phyloP scores from a whole-genome alignment of 2,329 filamentous ascomycete genomes.

The Venturia oleaginea region DNA sequence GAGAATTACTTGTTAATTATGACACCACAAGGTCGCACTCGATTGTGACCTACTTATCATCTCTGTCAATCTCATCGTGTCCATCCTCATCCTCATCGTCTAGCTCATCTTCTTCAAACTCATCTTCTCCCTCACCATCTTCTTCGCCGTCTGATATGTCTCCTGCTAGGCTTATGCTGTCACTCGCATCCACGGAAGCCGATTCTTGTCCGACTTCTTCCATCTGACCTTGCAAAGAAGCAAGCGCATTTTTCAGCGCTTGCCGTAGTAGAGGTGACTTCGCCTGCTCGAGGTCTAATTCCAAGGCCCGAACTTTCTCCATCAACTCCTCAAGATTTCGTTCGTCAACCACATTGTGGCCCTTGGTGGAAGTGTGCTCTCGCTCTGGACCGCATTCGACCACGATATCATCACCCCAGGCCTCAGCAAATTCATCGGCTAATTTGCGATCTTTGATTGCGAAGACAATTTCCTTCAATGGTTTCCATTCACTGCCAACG shows the following conservation, averaged over 20 bases:
- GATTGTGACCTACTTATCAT: not conserved
- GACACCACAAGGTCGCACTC: not conserved
- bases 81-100: not conserved
- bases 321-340: slow-evolving; percentile 23
- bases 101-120: not conserved
- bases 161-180: not conserved
- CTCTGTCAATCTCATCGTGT: not conserved
- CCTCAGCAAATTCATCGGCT: slow-evolving; percentile 42
- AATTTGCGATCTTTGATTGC: slow-evolving; percentile 46
- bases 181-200: not conserved
- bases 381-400: slow-evolving; percentile 23
- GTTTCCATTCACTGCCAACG: slow-evolving; percentile 30
- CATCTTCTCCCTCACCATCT: not conserved
- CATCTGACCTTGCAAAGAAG: slow-evolving; percentile 24
- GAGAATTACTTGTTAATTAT: not conserved
- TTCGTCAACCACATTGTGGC: slow-evolving; percentile 19
- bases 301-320: slow-evolving; percentile 28
- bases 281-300: slow-evolving; percentile 25
- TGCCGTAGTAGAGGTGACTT: slow-evolving; percentile 27
- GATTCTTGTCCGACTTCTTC: not conserved
- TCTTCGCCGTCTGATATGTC: not conserved
- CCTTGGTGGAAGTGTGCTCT: slow-evolving; percentile 19
- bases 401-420: slow-evolving; percentile 39
- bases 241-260: slow-evolving; percentile 24
- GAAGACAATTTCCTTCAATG: slow-evolving; percentile 47